Base-by-base conservation (phyloP, 352 stramenopile species). In the Phytopythium kandeliae region DNA sequence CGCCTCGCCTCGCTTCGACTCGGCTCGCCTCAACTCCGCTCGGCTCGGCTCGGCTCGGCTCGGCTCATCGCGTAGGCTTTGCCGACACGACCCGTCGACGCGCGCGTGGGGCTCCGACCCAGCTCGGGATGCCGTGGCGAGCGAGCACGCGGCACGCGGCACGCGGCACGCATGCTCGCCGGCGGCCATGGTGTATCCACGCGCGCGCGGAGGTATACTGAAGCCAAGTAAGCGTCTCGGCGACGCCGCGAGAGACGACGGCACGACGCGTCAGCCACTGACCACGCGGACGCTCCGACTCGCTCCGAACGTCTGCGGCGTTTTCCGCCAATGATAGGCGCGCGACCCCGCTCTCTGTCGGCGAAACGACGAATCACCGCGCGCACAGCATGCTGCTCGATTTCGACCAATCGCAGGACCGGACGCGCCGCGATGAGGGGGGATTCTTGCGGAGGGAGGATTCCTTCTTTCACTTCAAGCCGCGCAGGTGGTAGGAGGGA, bases 381-480 rank as follows among this genome's bases (percentile, higher is more conserved):
- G 22, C 16, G 11, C 1, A 17, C n/a, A 3, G 28, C 5, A 25
- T 16, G 10, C 4, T 35, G 16, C 24, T n/a, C n/a, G 16, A 37
- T 48, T 48, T 48, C 43, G 25, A 25, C 43, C 43, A 48, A 48
- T 48, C 43, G 16, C 17, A 24, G 43, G 0, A 2, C 16, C 11
- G 16, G 9, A 48, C 36, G 25, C 13, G 13, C 24, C 25, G 8
- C 24, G 2, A 13, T 3, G 13, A 28, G 31, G 31, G 45, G 45
- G 44, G 24, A 36, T 31, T 31, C 9, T 9, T 9, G 17, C 4
- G 28, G 28, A 9, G 28, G 9, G 28, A 4, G 28, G 46, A 52
- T 52, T 52, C 46, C 46, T 52, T 52, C 46, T 52, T 41, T 52
- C 33, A 52, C 46, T 52, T 52, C 46, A 52, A 52, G 46, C 46